A percentile compares a stretch with the other conserved stretches of the same genome.
Conservation (phyloP, 192 early-diverging fungal species). For the Podila epicladia region DNA sequence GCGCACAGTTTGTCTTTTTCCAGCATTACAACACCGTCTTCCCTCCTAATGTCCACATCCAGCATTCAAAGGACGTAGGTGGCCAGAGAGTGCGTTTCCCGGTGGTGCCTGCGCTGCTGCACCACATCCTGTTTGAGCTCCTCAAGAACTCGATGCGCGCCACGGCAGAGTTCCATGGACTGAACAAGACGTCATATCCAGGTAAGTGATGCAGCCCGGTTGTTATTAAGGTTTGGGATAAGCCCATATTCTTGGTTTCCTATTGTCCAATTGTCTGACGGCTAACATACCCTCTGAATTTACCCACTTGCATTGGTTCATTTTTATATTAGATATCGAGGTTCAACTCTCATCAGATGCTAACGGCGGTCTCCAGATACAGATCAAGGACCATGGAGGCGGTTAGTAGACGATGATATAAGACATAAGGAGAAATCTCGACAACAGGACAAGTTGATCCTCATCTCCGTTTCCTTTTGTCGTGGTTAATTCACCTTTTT, state of each 20-base stretch:
- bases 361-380: constrained; percentile 23
- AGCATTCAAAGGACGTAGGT: constrained; percentile 40
- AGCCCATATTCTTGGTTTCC: too few species aligned
- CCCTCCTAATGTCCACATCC: constrained; percentile 41
- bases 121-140: constrained; percentile 92
- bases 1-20: constrained; percentile 49
- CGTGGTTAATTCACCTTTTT: too few species aligned
- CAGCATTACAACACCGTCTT: constrained; percentile 46
- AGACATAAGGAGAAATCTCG: neutral
- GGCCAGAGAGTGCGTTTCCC: constrained; percentile 45
- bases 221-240: too few species aligned
- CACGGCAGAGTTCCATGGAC: constrained; percentile 81
- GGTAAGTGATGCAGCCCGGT: neutral
- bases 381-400: constrained; percentile 40
- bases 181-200: constrained; percentile 57
- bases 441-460: neutral
- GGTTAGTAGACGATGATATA: neutral
- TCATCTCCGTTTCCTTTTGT: neutral
- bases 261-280: neutral
- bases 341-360: constrained; percentile 17
- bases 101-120: constrained; percentile 60
- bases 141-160: constrained; percentile 92
- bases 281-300: neutral
- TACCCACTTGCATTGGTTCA: too few species aligned
- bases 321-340: constrained; percentile 17